Evolutionary conservation across 176 grass and related monocot species (phyloP).

Genomic region (Hordeum vulgare): DNA sequence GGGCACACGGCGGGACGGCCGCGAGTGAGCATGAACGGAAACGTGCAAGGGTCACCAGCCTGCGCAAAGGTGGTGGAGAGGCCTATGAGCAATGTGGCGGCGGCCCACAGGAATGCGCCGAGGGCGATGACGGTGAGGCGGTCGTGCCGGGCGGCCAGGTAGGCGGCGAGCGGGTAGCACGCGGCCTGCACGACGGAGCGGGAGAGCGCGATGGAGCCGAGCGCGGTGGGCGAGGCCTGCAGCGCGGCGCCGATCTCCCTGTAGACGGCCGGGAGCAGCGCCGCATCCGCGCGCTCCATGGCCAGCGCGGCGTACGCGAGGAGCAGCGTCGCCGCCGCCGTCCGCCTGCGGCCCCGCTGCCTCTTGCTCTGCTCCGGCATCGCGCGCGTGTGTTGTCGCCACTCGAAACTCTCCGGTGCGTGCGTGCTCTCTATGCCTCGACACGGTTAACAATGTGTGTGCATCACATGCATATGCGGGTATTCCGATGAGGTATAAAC

Average conservation of each 20-base stretch:
- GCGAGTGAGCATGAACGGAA: not conserved
- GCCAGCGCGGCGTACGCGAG: constrained; percentile 62
- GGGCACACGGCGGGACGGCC: too few species aligned
- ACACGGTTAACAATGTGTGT: not conserved
- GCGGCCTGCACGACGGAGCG: constrained; percentile 72
- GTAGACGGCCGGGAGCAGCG: constrained; percentile 78
- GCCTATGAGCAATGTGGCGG: constrained; percentile 62
- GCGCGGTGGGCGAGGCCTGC: constrained; percentile 47
- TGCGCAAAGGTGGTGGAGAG: constrained; percentile 61
- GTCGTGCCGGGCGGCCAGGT: constrained; percentile 55
- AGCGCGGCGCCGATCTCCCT: constrained; percentile 68
- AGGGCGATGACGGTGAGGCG: constrained; percentile 61
- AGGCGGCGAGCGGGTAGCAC: constrained; percentile 71
- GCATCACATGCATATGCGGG: not conserved
- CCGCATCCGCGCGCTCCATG: constrained; percentile 87
- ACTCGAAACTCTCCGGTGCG: not conserved
- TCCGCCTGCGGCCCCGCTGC: not conserved
- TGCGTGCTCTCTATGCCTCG: not conserved
- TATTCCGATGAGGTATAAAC: not conserved
- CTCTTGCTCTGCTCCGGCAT: constrained; percentile 26
- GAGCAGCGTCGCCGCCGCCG: constrained; percentile 36
- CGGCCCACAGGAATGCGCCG: constrained; percentile 83
- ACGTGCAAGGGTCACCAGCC: constrained; percentile 20
- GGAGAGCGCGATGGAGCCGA: constrained; percentile 68
- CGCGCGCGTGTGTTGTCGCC: not conserved